phyloP scores from a whole-genome alignment of 306 rosid genomes.

The Cucumis hystrix region DNA sequence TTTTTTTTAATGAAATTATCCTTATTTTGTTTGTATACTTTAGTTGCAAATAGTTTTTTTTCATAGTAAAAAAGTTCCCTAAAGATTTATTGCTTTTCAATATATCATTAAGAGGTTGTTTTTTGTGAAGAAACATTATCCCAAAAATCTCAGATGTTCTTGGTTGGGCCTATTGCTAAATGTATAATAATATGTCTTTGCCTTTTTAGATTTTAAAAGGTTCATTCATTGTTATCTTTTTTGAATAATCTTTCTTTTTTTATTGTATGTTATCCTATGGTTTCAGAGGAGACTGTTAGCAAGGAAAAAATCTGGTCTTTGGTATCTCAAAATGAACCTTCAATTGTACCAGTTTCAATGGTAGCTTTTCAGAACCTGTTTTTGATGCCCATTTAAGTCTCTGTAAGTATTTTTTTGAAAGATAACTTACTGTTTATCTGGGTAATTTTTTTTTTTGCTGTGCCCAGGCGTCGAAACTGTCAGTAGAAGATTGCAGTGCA shows the following conservation, averaged over 20 bases:
- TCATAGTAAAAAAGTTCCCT: neutral
- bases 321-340: slow-evolving; percentile 81
- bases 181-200: neutral
- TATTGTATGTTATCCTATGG: neutral
- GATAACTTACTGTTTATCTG: slow-evolving; percentile 1
- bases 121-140: no score
- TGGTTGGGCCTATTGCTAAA: neutral
- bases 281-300: slow-evolving; percentile 57
- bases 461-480: slow-evolving; percentile 66
- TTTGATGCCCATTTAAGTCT: neutral
- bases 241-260: neutral
- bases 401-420: neutral
- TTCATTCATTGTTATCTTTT: neutral
- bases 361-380: slow-evolving; percentile 24
- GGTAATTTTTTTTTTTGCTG: slow-evolving; percentile 11
- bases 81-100: no score
- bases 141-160: neutral
- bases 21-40: neutral
- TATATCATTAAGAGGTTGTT: no score
- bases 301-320: slow-evolving; percentile 88
- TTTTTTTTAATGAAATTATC: no score
- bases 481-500: slow-evolving; percentile 63
- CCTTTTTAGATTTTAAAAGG: neutral
- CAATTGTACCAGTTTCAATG: slow-evolving; percentile 64
- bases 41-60: neutral